A percentile compares a stretch with the other conserved stretches of the same genome.
Evolutionary conservation across 2,329 filamentous ascomycete genomes (phyloP).

Genomic region (Aspergillus unguis): DNA sequence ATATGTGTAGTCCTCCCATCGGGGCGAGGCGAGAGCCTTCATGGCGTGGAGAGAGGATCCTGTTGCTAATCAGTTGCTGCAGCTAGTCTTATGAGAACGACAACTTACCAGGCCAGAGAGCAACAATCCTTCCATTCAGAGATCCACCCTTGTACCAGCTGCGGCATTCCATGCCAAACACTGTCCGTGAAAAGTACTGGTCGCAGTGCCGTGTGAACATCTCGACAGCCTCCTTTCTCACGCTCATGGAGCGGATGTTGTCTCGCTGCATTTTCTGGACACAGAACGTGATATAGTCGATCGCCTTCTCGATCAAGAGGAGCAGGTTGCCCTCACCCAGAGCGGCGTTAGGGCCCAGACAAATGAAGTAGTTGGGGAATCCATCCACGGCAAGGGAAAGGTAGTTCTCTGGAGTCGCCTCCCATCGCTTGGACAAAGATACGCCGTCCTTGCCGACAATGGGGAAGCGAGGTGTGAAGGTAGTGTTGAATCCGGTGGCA

Average conservation of each 20-base stretch:
- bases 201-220: constrained; percentile 32
- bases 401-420: constrained; percentile 34
- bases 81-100: neutral
- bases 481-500: constrained; percentile 39
- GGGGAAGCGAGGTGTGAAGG: constrained; percentile 33
- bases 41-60: constrained; percentile 38
- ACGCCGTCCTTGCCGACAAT: constrained; percentile 31
- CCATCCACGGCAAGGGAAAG: constrained; percentile 33
- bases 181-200: constrained; percentile 34
- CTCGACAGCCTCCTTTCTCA: constrained; percentile 25
- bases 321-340: constrained; percentile 35
- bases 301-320: constrained; percentile 30
- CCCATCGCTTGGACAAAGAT: constrained; percentile 29
- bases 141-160: constrained; percentile 41
- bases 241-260: constrained; percentile 30
- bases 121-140: constrained; percentile 29
- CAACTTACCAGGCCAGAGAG: constrained; percentile 34
- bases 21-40: constrained; percentile 32
- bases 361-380: constrained; percentile 36
- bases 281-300: constrained; percentile 36
- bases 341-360: constrained; percentile 32
- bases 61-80: constrained; percentile 10
- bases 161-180: constrained; percentile 34
- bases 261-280: constrained; percentile 36
- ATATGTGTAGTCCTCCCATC: constrained; percentile 41